Conservation (phyloP, 495 filamentous ascomycete species). For the Penicillium bovifimosum region DNA sequence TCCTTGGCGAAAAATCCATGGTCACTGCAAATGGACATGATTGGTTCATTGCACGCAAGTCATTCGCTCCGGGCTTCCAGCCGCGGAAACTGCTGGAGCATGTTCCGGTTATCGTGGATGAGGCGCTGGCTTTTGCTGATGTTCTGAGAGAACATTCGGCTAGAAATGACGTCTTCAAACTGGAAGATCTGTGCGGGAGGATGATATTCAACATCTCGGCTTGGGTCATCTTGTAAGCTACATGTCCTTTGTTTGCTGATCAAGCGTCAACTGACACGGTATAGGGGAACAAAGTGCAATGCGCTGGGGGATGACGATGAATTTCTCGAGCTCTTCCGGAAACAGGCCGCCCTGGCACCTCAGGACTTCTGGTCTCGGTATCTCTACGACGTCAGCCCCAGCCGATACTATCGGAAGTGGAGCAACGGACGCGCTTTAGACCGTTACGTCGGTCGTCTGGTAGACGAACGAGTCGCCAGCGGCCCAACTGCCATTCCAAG, state of each 20-base stretch:
- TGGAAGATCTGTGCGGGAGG: constrained; percentile 3
- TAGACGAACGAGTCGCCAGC: not conserved
- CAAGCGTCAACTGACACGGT: not conserved
- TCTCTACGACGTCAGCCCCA: constrained; percentile 4
- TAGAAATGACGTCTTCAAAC: not conserved
- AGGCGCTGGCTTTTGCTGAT: constrained; percentile 1
- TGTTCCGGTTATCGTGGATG: constrained; percentile 4
- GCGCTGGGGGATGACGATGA: not conserved
- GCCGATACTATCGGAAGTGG: constrained; percentile 1
- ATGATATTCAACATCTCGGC: constrained; percentile 7
- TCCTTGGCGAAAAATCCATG: constrained; percentile 7
- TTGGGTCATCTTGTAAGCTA: not conserved
- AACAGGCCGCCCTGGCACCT: not conserved
- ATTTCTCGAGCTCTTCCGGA: constrained; percentile 4
- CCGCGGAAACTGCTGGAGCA: not conserved
- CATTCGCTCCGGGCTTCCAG: constrained; percentile 6
- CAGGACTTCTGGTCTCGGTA: constrained; percentile 7
- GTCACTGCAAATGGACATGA: constrained; percentile 7
- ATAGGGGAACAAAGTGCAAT: not conserved
- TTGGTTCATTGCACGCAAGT: constrained; percentile 3
- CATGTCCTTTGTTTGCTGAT: not conserved
- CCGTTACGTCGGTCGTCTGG: constrained; percentile 3
- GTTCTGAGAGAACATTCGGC: constrained; percentile 1
- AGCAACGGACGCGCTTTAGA: not conserved
- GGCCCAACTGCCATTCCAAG: not conserved